Evolutionary conservation across 2,329 filamentous ascomycete genomes (phyloP).

Genomic region (Passalora sequoiae): DNA sequence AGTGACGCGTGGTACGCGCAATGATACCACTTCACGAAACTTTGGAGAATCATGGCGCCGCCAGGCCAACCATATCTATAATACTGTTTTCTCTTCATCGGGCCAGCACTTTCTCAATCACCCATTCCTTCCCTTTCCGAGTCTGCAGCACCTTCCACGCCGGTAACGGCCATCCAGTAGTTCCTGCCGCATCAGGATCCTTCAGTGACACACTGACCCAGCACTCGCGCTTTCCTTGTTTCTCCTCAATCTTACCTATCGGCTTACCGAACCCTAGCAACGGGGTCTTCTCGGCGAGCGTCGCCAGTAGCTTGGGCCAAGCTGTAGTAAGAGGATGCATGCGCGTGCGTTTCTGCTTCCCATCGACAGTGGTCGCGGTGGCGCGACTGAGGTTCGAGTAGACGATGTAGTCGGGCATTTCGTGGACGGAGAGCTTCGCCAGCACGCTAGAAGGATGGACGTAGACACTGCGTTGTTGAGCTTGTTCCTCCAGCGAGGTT

Average conservation of each 20-base stretch:
- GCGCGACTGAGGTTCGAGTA: slow-evolving; percentile 80
- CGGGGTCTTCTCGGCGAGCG: slow-evolving; percentile 77
- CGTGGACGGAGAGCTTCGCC: slow-evolving; percentile 59
- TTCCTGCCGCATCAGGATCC: slow-evolving; percentile 13
- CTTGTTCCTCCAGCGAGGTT: slow-evolving; percentile 36
- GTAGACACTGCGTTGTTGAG: slow-evolving; percentile 66
- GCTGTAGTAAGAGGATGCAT: slow-evolving; percentile 85
- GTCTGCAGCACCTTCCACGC: slow-evolving; percentile 78
- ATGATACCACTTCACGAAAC: too few relatives aligned
- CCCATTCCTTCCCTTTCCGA: slow-evolving; percentile 70
- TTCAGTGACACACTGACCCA: slow-evolving; percentile 74
- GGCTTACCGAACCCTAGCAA: slow-evolving; percentile 83
- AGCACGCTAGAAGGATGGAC: slow-evolving; percentile 82
- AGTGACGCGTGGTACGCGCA: too few relatives aligned
- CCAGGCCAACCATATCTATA: too few relatives aligned
- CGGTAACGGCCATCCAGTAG: slow-evolving; percentile 49
- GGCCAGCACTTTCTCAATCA: slow-evolving; percentile 54
- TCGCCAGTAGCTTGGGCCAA: slow-evolving; percentile 67
- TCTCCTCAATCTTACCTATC: slow-evolving; percentile 67
- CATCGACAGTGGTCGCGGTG: slow-evolving; percentile 40
- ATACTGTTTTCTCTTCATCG: slow-evolving; percentile 11
- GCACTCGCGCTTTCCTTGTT: slow-evolving; percentile 60
- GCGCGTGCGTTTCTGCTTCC: slow-evolving; percentile 64
- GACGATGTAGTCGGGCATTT: slow-evolving; percentile 81
- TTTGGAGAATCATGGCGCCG: too few relatives aligned